Evolutionary conservation across 2,329 filamentous ascomycete species (phyloP).

Genomic region (Fusarium mangiferae): DNA sequence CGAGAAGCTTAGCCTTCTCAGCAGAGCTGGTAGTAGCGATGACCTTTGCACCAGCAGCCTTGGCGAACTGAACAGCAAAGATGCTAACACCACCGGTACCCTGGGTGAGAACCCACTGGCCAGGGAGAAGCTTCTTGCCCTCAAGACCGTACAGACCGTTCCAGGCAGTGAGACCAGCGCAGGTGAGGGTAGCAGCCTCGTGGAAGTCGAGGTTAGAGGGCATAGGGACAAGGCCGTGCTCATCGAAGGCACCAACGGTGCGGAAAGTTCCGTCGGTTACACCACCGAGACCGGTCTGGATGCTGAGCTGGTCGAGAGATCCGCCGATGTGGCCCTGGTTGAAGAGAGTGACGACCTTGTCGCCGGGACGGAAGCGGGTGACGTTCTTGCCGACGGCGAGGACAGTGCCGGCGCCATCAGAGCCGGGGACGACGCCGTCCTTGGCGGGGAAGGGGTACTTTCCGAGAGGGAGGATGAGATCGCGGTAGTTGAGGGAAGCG

Average conservation of each 20-base stretch:
- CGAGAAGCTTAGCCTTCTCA: slow-evolving; percentile 56
- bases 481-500: slow-evolving; percentile 65
- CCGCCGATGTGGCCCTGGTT: slow-evolving; percentile 64
- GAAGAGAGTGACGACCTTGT: slow-evolving; percentile 70
- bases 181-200: slow-evolving; percentile 68
- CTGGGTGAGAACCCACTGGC: slow-evolving; percentile 71
- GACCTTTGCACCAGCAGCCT: slow-evolving; percentile 59
- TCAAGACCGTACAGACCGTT: slow-evolving; percentile 70
- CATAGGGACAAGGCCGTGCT: slow-evolving; percentile 72
- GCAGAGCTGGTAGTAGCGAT: slow-evolving; percentile 60
- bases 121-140: slow-evolving; percentile 59
- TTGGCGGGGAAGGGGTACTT: slow-evolving; percentile 57
- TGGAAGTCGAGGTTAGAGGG: slow-evolving; percentile 64
- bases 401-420: slow-evolving; percentile 65
- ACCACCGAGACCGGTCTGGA: slow-evolving; percentile 72
- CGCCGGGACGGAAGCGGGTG: slow-evolving; percentile 60
- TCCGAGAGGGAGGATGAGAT: slow-evolving; percentile 62
- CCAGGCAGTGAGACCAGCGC: slow-evolving; percentile 73
- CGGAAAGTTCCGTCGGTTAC: slow-evolving; percentile 74
- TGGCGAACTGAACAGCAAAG: slow-evolving; percentile 70
- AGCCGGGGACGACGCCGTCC: slow-evolving; percentile 59
- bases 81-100: slow-evolving; percentile 77
- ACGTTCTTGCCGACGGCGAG: slow-evolving; percentile 62
- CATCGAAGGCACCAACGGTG: slow-evolving; percentile 73
- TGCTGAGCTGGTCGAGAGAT: slow-evolving; percentile 47